Conservation (phyloP, 176 grass and related monocot species). For the Poa annua region DNA sequence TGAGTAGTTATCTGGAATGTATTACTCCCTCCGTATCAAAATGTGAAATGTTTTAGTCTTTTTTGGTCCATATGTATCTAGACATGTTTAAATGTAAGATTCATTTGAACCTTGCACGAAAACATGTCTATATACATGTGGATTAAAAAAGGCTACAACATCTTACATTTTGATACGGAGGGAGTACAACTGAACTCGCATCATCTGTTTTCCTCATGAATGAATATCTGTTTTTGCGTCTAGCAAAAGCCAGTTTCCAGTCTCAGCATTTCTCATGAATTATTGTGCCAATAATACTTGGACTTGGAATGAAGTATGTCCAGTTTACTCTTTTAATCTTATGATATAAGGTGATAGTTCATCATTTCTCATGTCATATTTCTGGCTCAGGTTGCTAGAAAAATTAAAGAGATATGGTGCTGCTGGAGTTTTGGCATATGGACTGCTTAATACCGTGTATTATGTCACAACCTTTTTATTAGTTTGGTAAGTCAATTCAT, state of each 20-base stretch:
- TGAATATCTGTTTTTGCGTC: neutral
- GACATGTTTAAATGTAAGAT: too few species aligned
- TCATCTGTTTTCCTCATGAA: neutral
- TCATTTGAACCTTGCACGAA: too few species aligned
- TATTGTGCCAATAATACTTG: neutral
- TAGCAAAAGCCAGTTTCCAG: neutral
- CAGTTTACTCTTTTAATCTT: neutral
- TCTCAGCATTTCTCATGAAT: neutral
- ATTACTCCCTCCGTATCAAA: too few species aligned
- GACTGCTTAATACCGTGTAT: conserved; percentile 92
- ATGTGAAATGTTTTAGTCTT: too few species aligned
- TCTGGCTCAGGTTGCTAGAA: conserved; percentile 58
- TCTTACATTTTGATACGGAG: too few species aligned
- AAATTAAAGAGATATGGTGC: conserved; percentile 88
- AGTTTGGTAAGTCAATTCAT: conserved; percentile 72
- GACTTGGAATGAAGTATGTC: neutral
- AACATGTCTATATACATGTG: too few species aligned
- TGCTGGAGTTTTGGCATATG: conserved; percentile 90
- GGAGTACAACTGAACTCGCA: too few species aligned
- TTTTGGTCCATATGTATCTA: too few species aligned
- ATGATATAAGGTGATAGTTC: neutral
- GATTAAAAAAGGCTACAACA: too few species aligned
- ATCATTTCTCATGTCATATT: conserved; percentile 7
- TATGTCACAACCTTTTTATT: conserved; percentile 85
- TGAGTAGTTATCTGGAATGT: neutral